These are phyloP conservation scores for Kalmusia sp. DNA, from an alignment of 2,329 filamentous ascomycete species.

Conservation along the genomic window DNA sequence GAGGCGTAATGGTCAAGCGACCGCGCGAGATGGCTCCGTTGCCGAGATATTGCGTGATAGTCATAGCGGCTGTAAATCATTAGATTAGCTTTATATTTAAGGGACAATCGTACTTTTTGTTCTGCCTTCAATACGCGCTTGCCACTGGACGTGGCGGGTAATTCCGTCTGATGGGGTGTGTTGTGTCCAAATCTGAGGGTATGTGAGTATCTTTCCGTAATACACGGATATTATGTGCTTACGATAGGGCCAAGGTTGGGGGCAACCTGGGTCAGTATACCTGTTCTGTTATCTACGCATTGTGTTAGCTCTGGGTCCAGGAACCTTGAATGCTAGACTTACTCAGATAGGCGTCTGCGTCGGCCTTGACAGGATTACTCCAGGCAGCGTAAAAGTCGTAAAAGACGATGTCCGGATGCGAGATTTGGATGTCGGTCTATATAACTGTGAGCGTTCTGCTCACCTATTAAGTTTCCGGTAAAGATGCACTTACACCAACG, in stretches of 20 bases:
- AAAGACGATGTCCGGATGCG: constrained; percentile 58
- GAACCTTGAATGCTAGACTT: neutral
- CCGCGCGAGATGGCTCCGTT: constrained; percentile 67
- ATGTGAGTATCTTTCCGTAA: neutral
- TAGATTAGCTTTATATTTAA: constrained; percentile 13
- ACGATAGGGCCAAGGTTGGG: constrained; percentile 66
- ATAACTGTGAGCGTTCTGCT: constrained; percentile 4
- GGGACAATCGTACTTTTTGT: constrained; percentile 18
- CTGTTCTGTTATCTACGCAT: constrained; percentile 51
- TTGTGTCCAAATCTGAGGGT: constrained; percentile 60
- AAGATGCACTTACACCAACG: constrained; percentile 55
- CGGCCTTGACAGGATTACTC: constrained; percentile 46
- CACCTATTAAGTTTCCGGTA: neutral
- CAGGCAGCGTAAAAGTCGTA: constrained; percentile 71
- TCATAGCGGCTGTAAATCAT: constrained; percentile 34
- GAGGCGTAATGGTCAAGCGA: constrained; percentile 63
- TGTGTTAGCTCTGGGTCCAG: constrained; percentile 5
- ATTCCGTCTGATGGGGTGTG: constrained; percentile 63
- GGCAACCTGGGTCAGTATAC: constrained; percentile 67
- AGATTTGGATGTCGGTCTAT: constrained; percentile 58
- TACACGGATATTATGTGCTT: constrained; percentile 1
- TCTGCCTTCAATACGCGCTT: constrained; percentile 64
- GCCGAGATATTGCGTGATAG: constrained; percentile 63
- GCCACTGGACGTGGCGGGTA: constrained; percentile 69
- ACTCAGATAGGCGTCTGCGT: constrained; percentile 48